Evolutionary conservation across 2,329 filamentous ascomycete species (phyloP).

Genomic region (Aspergillus sp.): DNA sequence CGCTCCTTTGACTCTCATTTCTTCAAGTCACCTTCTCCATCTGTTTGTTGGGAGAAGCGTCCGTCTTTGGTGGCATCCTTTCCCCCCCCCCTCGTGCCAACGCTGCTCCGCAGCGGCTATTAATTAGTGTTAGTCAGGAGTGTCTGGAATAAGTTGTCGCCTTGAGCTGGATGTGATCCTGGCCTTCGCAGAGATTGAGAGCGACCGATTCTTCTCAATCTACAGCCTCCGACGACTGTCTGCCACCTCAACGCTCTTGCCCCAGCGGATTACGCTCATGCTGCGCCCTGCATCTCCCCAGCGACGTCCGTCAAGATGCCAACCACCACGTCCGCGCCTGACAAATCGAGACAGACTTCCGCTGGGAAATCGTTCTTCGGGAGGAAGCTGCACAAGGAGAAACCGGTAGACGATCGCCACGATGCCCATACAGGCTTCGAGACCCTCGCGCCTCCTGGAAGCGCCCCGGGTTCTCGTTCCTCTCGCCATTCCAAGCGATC

Average conservation of each 20-base stretch:
- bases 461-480: conserved; percentile 65
- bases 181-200: not conserved
- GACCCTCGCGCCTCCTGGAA: conserved; percentile 63
- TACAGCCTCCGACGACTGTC: conserved; percentile 1
- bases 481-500: conserved; percentile 74
- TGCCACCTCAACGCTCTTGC: conserved; percentile 1
- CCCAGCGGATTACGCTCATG: conserved; percentile 30
- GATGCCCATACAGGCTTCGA: conserved; percentile 62
- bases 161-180: not conserved
- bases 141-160: conserved; percentile 14
- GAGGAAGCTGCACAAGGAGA: conserved; percentile 74
- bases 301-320: conserved; percentile 49
- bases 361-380: conserved; percentile 85
- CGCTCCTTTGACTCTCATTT: not conserved
- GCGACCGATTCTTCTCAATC: not conserved
- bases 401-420: conserved; percentile 63
- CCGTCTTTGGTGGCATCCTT: not conserved
- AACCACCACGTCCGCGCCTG: conserved; percentile 63
- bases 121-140: conserved; percentile 21
- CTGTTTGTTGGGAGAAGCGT: not conserved
- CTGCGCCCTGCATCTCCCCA: conserved; percentile 35
- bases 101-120: conserved; percentile 27
- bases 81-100: conserved; percentile 18
- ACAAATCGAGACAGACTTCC: conserved; percentile 81
- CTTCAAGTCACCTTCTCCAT: not conserved